Percentiles rank a stretch among this genome's conserved stretches.
Evolutionary conservation across 2,329 filamentous ascomycete species (phyloP).

Genomic region (Aureobasidium namibiae): DNA sequence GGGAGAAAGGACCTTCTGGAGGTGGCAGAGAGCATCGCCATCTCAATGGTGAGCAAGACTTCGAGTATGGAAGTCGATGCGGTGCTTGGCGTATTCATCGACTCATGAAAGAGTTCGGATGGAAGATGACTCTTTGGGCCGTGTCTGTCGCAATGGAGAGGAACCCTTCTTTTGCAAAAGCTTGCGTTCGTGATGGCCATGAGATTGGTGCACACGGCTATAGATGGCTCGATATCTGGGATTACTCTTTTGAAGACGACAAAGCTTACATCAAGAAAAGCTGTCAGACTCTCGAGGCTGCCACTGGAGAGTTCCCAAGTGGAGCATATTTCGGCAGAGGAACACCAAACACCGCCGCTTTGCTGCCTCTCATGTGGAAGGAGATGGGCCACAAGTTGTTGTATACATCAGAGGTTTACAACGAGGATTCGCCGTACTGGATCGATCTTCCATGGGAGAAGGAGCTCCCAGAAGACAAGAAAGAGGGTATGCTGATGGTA

Average conservation of each 20-base stretch:
- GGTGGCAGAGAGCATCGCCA: conserved; percentile 34
- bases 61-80: conserved; percentile 38
- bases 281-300: conserved; percentile 32
- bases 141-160: conserved; percentile 34
- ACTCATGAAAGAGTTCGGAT: conserved; percentile 35
- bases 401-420: conserved; percentile 45
- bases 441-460: conserved; percentile 44
- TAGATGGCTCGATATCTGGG: conserved; percentile 36
- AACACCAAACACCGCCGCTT: conserved; percentile 37
- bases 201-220: conserved; percentile 36
- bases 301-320: conserved; percentile 39
- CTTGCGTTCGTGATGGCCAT: conserved; percentile 33
- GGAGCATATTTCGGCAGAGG: conserved; percentile 44
- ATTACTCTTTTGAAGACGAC: conserved; percentile 38
- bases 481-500: conserved; percentile 45
- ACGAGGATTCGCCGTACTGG: conserved; percentile 50
- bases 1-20: conserved; percentile 28
- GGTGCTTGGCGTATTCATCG: conserved; percentile 34
- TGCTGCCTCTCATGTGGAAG: conserved; percentile 43
- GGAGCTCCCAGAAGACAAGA: conserved; percentile 28
- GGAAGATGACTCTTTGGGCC: conserved; percentile 37
- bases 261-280: conserved; percentile 40
- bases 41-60: conserved; percentile 42
- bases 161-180: conserved; percentile 33
- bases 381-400: conserved; percentile 45